phyloP scores from a whole-genome alignment of 1,284 basidiomycete genomes.

The Leccinum pallidistipes region DNA sequence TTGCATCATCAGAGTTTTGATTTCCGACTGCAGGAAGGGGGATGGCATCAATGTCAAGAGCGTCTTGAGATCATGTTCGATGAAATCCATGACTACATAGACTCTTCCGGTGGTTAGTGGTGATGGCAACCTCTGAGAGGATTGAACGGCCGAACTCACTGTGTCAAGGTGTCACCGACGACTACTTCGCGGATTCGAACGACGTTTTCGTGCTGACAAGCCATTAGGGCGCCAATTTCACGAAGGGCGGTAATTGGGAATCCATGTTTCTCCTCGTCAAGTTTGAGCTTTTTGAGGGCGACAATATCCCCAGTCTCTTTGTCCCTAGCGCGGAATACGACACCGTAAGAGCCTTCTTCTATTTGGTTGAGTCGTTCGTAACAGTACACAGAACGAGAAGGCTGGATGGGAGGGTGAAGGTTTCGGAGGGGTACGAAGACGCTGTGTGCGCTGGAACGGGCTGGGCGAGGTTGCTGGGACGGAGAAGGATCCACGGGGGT shows the following conservation, averaged over 20 bases:
- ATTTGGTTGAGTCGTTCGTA: slow-evolving; percentile 97
- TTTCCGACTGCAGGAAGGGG: slow-evolving; percentile 95
- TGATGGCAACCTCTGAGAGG: slow-evolving; percentile 14
- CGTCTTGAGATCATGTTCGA: slow-evolving; percentile 98
- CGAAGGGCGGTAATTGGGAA: slow-evolving; percentile 97
- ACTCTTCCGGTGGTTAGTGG: slow-evolving; percentile 58
- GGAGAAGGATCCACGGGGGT: slow-evolving; percentile 17
- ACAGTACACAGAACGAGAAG: slow-evolving; percentile 89
- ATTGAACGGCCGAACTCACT: slow-evolving; percentile 60
- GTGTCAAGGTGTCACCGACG: slow-evolving; percentile 98
- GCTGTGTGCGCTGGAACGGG: slow-evolving; percentile 45
- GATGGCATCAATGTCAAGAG: slow-evolving; percentile 91
- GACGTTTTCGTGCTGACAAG: slow-evolving; percentile 91
- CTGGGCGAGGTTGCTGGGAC: slow-evolving; percentile 13
- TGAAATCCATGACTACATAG: slow-evolving; percentile 99
- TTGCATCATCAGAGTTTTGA: slow-evolving; percentile 96
- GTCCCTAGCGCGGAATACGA: slow-evolving; percentile 94
- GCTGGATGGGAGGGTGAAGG: slow-evolving; percentile 71
- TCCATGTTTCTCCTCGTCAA: slow-evolving; percentile 97
- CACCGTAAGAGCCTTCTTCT: slow-evolving; percentile 98
- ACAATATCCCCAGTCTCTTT: slow-evolving; percentile 94
- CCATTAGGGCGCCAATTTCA: slow-evolving; percentile 94
- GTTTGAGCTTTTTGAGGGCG: slow-evolving; percentile 96
- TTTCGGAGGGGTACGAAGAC: slow-evolving; percentile 74
- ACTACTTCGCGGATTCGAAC: slow-evolving; percentile 96